Evolutionary conservation across 495 filamentous ascomycete genomes (phyloP).

Genomic region (Penicillium arizonense): DNA sequence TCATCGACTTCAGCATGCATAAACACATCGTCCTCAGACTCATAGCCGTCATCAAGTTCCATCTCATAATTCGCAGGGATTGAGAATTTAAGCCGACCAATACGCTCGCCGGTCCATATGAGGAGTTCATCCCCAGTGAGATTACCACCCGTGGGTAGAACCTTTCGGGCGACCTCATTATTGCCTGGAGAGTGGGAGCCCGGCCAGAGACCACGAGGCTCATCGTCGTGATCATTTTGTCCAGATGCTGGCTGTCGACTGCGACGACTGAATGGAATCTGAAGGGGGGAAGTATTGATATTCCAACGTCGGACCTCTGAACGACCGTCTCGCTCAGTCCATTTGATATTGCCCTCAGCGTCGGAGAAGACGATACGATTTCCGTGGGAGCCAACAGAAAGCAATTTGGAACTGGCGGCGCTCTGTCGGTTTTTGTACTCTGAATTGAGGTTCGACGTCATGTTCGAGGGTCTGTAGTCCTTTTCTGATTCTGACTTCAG

Average conservation of each 20-base stretch:
- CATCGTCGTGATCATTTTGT: conserved; percentile 1
- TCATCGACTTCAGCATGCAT: conserved; percentile 36
- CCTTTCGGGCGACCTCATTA: conserved; percentile 63
- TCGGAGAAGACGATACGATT: conserved; percentile 83
- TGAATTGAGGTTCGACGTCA: conserved; percentile 32
- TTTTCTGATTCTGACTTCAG: conserved; percentile 39
- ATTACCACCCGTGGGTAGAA: conserved; percentile 59
- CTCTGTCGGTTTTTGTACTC: conserved; percentile 78
- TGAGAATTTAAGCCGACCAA: conserved; percentile 68
- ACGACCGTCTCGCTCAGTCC: conserved; percentile 86
- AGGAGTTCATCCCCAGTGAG: conserved; percentile 61
- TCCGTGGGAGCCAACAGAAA: conserved; percentile 83
- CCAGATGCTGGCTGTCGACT: not conserved
- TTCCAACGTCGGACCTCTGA: conserved; percentile 77
- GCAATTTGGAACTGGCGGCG: conserved; percentile 73
- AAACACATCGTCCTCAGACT: conserved; percentile 42
- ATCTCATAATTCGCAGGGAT: conserved; percentile 42
- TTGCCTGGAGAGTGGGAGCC: conserved; percentile 17
- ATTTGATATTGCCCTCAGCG: conserved; percentile 80
- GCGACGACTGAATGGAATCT: conserved; percentile 11
- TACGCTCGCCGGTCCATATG: conserved; percentile 78
- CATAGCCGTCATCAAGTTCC: conserved; percentile 29
- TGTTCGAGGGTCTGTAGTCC: conserved; percentile 22
- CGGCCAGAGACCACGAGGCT: conserved; percentile 30
- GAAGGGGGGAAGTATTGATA: conserved; percentile 48